Conservation (phyloP, 2,329 filamentous ascomycete species). For the Shiraia sp. region DNA sequence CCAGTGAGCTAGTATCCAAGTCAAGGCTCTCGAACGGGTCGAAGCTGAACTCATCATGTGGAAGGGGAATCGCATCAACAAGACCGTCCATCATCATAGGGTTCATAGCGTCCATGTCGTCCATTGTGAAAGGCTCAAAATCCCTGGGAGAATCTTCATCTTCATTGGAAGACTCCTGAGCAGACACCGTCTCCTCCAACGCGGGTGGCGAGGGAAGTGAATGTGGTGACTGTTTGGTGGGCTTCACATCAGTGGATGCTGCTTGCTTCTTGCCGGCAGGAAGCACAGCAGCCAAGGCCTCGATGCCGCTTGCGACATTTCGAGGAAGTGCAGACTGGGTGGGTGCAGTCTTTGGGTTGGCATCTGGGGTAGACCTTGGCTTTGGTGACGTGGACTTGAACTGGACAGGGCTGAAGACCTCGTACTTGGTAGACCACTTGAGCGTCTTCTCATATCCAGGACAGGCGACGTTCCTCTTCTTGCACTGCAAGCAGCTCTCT, state of each 20-base stretch:
- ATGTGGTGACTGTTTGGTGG: constrained; percentile 21
- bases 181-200: constrained; percentile 20
- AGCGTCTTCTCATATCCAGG: constrained; percentile 53
- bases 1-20: constrained; percentile 25
- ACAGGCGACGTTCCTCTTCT: constrained; percentile 48
- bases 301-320: constrained; percentile 39
- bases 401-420: constrained; percentile 46
- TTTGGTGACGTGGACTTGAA: constrained; percentile 26
- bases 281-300: constrained; percentile 43
- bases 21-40: constrained; percentile 33
- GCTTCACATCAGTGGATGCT: constrained; percentile 11
- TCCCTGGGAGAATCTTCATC: constrained; percentile 28
- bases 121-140: constrained; percentile 30
- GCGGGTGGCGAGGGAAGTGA: constrained; percentile 21
- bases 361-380: constrained; percentile 10
- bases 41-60: constrained; percentile 29
- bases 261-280: constrained; percentile 32
- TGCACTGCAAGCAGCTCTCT: constrained; percentile 50
- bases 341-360: constrained; percentile 9
- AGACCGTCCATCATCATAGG: constrained; percentile 30
- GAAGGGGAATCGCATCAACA: constrained; percentile 23
- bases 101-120: constrained; percentile 28
- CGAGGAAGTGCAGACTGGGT: constrained; percentile 24
- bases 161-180: constrained; percentile 30
- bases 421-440: constrained; percentile 55